Evolutionary conservation across 108 stramenopile species (phyloP).

Genomic region (Nitzschia sp.): DNA sequence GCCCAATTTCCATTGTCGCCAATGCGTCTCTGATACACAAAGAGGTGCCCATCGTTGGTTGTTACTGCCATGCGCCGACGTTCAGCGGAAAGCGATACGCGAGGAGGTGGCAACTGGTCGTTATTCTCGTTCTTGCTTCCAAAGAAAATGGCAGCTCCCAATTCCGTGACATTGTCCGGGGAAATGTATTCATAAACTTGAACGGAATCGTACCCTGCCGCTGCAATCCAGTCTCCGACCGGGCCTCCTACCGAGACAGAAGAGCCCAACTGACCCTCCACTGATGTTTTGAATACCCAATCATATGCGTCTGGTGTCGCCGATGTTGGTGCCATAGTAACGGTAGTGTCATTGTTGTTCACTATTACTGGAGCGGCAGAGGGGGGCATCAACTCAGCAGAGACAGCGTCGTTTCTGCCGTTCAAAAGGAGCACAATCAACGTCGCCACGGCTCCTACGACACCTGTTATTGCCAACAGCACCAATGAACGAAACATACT

Average conservation of each 20-base stretch:
- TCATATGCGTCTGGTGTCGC: neutral
- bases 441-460: neutral
- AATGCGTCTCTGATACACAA: neutral
- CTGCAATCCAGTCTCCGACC: neutral
- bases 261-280: neutral
- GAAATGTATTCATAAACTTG: neutral
- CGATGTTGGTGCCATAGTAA: neutral
- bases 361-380: neutral
- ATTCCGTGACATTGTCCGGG: neutral
- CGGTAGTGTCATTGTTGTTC: constrained; percentile 3
- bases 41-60: neutral
- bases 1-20: neutral
- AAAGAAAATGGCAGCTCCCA: neutral
- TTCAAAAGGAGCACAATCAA: neutral
- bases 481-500: neutral
- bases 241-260: constrained; percentile 4
- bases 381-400: neutral
- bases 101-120: neutral
- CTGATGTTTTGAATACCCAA: neutral
- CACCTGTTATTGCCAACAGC: neutral
- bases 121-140: neutral
- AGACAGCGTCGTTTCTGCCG: neutral
- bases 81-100: neutral
- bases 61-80: neutral
- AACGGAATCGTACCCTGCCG: neutral